Percentiles rank a stretch among this genome's conserved stretches.
phyloP scores from a whole-genome alignment of 179 eudicot genomes.

The Vitellaria paradoxa region DNA sequence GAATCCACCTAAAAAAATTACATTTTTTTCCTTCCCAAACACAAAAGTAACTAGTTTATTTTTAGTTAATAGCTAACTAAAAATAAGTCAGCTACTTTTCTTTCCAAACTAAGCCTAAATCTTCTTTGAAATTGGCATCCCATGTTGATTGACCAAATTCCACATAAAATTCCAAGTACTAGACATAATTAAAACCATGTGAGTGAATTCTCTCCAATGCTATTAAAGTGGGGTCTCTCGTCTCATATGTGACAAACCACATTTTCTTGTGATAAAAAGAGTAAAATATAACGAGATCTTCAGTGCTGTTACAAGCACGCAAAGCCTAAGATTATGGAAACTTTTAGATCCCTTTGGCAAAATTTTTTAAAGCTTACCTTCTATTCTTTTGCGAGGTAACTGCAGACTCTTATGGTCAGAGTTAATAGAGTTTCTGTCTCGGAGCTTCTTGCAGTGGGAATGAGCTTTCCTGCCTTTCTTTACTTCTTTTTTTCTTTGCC shows the following conservation, averaged over 20 bases:
- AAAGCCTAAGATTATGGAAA: slow-evolving; percentile 10
- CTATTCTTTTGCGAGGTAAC: slow-evolving; percentile 15
- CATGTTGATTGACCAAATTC: background rate
- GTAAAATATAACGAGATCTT: slow-evolving; percentile 2
- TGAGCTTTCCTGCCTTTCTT: slow-evolving; percentile 19
- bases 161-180: background rate
- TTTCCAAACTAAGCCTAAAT: too few species aligned
- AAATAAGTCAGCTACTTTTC: too few species aligned
- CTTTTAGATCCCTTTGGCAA: slow-evolving; percentile 1
- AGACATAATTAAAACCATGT: background rate
- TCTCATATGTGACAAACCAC: background rate
- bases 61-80: too few species aligned
- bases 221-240: background rate
- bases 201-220: background rate
- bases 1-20: too few species aligned
- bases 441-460: slow-evolving; percentile 15
- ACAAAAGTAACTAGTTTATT: too few species aligned
- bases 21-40: too few species aligned
- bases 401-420: slow-evolving; percentile 17
- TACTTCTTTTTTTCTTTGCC: slow-evolving; percentile 12
- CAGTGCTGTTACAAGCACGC: slow-evolving; percentile 11
- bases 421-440: background rate
- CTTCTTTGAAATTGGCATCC: background rate
- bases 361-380: slow-evolving; percentile 4
- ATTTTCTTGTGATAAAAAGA: background rate